These are phyloP conservation scores for Lepidium africanum DNA, from an alignment of 345 rosid species.

Conservation along the genomic window DNA sequence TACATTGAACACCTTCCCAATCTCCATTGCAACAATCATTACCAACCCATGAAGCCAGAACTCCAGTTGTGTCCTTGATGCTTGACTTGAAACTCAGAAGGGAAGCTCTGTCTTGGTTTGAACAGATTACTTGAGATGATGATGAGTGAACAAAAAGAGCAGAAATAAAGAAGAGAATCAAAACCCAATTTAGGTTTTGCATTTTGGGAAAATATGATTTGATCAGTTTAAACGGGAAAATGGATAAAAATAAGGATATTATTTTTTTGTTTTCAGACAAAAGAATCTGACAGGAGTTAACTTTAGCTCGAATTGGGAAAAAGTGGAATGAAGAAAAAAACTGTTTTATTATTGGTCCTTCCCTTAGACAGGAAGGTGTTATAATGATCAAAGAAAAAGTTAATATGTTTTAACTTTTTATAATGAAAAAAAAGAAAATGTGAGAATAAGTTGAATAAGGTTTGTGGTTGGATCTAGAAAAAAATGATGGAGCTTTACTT, in stretches of 20 bases:
- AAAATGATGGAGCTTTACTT: conserved; percentile 31
- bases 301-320: conserved; percentile 28
- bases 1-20: conserved; percentile 89
- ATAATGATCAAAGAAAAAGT: conserved; percentile 38
- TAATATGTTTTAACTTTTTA: conserved; percentile 5
- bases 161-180: conserved; percentile 35
- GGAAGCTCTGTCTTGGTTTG: conserved; percentile 58
- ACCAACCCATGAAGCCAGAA: conserved; percentile 67
- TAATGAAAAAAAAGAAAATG: not conserved
- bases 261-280: conserved; percentile 14
- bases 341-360: conserved; percentile 31
- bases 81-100: conserved; percentile 73
- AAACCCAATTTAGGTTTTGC: conserved; percentile 56
- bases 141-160: conserved; percentile 25
- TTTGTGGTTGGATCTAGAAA: conserved; percentile 29
- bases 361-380: conserved; percentile 67
- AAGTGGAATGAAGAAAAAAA: conserved; percentile 16
- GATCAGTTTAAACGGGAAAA: conserved; percentile 29
- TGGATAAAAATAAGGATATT: conserved; percentile 11
- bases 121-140: conserved; percentile 35
- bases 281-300: conserved; percentile 23
- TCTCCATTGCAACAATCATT: conserved; percentile 72
- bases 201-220: conserved; percentile 56
- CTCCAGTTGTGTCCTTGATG: conserved; percentile 64
- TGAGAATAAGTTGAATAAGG: conserved; percentile 15